These are phyloP conservation scores for Epichloe brachyelytri DNA, from an alignment of 2,329 filamentous ascomycete genomes.

Conservation along the genomic window DNA sequence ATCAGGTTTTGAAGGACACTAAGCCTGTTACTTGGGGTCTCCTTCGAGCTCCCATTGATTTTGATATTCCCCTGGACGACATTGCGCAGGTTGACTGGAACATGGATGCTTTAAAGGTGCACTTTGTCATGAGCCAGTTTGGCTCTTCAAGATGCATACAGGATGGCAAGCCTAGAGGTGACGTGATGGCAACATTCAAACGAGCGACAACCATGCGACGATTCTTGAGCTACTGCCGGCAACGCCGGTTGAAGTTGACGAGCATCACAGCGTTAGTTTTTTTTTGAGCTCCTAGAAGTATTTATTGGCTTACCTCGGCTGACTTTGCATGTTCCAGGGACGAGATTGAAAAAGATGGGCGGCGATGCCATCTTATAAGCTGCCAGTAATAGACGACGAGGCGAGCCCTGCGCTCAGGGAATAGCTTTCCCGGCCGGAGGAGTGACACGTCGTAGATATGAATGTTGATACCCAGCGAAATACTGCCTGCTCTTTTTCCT, in stretches of 20 bases:
- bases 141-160: slow-evolving; percentile 13
- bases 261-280: slow-evolving; percentile 28
- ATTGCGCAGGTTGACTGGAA: slow-evolving; percentile 34
- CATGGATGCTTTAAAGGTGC: slow-evolving; percentile 26
- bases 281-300: not conserved
- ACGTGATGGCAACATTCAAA: slow-evolving; percentile 39
- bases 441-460: not conserved
- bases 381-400: slow-evolving; percentile 16
- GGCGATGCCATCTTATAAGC: slow-evolving; percentile 20
- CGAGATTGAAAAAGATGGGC: slow-evolving; percentile 25
- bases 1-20: slow-evolving; percentile 37
- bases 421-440: slow-evolving; percentile 11
- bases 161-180: slow-evolving; percentile 26
- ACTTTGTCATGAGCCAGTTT: slow-evolving; percentile 24
- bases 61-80: slow-evolving; percentile 34
- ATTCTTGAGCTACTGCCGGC: slow-evolving; percentile 34
- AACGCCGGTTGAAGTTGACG: slow-evolving; percentile 28
- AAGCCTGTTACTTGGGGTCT: slow-evolving; percentile 33
- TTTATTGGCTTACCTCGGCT: slow-evolving; percentile 8
- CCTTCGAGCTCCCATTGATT: slow-evolving; percentile 37
- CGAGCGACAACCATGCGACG: slow-evolving; percentile 38
- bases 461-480: not conserved
- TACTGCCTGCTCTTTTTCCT: not conserved
- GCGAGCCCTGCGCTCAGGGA: slow-evolving; percentile 13
- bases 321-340: slow-evolving; percentile 13